A percentile compares a stretch with the other conserved stretches of the same genome.
phyloP scores from a whole-genome alignment of 2,329 filamentous ascomycete genomes.

The Dactylellina drechsleri region DNA sequence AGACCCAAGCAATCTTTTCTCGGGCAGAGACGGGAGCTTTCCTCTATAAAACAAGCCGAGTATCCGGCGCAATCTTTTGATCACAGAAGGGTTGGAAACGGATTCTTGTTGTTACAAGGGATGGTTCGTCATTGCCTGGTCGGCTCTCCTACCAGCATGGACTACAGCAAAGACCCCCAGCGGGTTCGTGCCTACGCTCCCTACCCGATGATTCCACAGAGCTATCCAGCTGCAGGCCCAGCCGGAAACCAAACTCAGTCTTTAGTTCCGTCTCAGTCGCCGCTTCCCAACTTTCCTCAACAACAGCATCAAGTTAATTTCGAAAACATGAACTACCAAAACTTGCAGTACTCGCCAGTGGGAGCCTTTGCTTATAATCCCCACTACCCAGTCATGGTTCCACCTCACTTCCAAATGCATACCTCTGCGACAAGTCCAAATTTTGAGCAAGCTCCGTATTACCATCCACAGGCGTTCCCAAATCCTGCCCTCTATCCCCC shows the following conservation, averaged over 20 bases:
- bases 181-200: conserved; percentile 20
- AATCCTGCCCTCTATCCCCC: neutral
- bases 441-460: conserved; percentile 26
- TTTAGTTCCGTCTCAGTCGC: conserved; percentile 4
- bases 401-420: conserved; percentile 32
- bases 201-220: conserved; percentile 39
- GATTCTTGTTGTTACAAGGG: conserved; percentile 1
- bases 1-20: conserved; percentile 15
- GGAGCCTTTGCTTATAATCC: conserved; percentile 36
- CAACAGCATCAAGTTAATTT: conserved; percentile 21
- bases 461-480: conserved; percentile 34
- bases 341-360: conserved; percentile 23
- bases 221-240: conserved; percentile 18
- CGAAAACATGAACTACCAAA: conserved; percentile 29
- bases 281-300: neutral
- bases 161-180: conserved; percentile 29
- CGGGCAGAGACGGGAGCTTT: conserved; percentile 33
- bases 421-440: conserved; percentile 16
- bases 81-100: conserved; percentile 13
- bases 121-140: conserved; percentile 18
- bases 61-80: conserved; percentile 3
- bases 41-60: conserved; percentile 35
- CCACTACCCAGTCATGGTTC: conserved; percentile 26
- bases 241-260: conserved; percentile 16
- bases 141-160: conserved; percentile 20